A percentile compares a stretch with the other conserved stretches of the same genome.
Conservation (phyloP, 1,139 yeast genomes). For the Blastobotrys apis region DNA sequence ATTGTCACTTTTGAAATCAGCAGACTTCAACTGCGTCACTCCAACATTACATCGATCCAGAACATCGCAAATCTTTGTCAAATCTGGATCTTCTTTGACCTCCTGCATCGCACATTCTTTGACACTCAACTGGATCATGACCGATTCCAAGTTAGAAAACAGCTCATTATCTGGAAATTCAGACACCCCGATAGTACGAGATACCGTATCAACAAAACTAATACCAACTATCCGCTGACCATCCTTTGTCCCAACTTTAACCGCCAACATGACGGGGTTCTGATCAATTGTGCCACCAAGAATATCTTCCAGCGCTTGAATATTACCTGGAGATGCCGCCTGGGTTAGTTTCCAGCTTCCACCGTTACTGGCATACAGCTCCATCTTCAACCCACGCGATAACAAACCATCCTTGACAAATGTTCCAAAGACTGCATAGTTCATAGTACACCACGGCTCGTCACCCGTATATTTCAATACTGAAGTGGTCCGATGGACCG, state of each 20-base stretch:
- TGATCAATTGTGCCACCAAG: slow-evolving; percentile 49
- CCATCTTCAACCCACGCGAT: slow-evolving; percentile 70
- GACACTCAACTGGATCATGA: slow-evolving; percentile 81
- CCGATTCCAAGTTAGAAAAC: slow-evolving; percentile 78
- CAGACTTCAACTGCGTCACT: slow-evolving; percentile 53
- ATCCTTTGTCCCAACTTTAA: slow-evolving; percentile 48
- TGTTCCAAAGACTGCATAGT: slow-evolving; percentile 65
- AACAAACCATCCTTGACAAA: slow-evolving; percentile 64
- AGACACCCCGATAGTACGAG: slow-evolving; percentile 59
- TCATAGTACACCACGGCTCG: slow-evolving; percentile 65
- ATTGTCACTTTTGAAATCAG: slow-evolving; percentile 56
- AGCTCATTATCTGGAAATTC: slow-evolving; percentile 87
- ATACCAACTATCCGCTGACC: slow-evolving; percentile 65
- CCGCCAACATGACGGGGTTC: slow-evolving; percentile 69
- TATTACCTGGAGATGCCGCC: slow-evolving; percentile 86
- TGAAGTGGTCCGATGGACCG: slow-evolving; percentile 74
- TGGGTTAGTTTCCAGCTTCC: slow-evolving; percentile 53
- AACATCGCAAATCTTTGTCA: slow-evolving; percentile 43
- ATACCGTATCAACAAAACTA: slow-evolving; percentile 72
- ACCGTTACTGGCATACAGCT: slow-evolving; percentile 49
- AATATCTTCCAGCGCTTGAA: slow-evolving; percentile 74
- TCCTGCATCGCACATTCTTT: slow-evolving; percentile 72
- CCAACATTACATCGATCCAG: slow-evolving; percentile 74
- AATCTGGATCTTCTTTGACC: slow-evolving; percentile 39
- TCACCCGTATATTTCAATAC: slow-evolving; percentile 58